Conservation (phyloP, 805 yeast genomes). For the Myxozyma kluyveri region DNA sequence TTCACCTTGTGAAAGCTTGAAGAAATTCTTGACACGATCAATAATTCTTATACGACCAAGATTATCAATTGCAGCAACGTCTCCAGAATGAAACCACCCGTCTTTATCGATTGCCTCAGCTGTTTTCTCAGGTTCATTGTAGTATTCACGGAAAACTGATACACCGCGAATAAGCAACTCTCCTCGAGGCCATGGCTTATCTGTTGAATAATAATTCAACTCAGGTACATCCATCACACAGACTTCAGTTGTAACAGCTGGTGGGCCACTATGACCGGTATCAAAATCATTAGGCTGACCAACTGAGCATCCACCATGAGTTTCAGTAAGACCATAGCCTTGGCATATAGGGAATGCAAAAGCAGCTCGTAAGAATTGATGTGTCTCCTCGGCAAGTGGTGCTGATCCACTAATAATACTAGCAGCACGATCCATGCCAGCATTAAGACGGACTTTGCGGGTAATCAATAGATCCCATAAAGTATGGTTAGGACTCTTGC, state of each 20-base stretch:
- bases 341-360: constrained; percentile 56
- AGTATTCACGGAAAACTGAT: constrained; percentile 57
- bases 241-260: constrained; percentile 56
- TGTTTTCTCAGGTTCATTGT: constrained; percentile 56
- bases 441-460: constrained; percentile 45
- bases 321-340: constrained; percentile 76
- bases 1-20: constrained; percentile 44
- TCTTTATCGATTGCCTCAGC: constrained; percentile 48
- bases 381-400: constrained; percentile 62
- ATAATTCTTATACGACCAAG: constrained; percentile 59
- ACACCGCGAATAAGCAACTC: constrained; percentile 66
- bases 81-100: constrained; percentile 45
- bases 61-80: constrained; percentile 53
- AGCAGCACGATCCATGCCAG: constrained; percentile 50
- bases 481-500: constrained; percentile 42
- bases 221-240: constrained; percentile 64
- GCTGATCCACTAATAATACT: constrained; percentile 60
- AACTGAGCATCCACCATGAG: constrained; percentile 31
- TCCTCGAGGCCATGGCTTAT: constrained; percentile 50
- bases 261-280: constrained; percentile 59
- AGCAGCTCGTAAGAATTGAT: constrained; percentile 59
- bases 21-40: constrained; percentile 77
- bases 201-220: constrained; percentile 50
- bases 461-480: constrained; percentile 42
- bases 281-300: constrained; percentile 45